These are phyloP conservation scores for Suhomyces terraborum DNA, from an alignment of 1,139 yeast genomes.

Conservation along the genomic window DNA sequence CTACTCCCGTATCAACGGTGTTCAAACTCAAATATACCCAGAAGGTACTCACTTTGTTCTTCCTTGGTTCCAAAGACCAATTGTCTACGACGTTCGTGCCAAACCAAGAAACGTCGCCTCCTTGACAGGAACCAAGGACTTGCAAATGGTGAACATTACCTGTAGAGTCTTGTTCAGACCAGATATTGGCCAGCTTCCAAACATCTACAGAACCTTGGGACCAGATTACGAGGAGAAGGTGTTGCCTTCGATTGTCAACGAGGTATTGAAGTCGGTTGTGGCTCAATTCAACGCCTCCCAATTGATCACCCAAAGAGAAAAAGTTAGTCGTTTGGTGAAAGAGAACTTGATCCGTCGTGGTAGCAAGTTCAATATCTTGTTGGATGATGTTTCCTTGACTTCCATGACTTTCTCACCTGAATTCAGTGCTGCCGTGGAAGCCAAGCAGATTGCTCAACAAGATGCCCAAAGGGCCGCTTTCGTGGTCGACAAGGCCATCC, in stretches of 20 bases:
- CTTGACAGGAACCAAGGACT: slow-evolving; percentile 95
- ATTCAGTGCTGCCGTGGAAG: slow-evolving; percentile 96
- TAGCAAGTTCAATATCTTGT: slow-evolving; percentile 75
- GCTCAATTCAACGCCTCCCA: slow-evolving; percentile 99
- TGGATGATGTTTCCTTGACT: slow-evolving; percentile 95
- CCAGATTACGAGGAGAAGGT: slow-evolving; percentile 94
- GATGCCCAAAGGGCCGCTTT: slow-evolving; percentile 99
- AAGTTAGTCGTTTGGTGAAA: slow-evolving; percentile 86
- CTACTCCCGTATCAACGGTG: slow-evolving; percentile 86
- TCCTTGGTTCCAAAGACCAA: slow-evolving; percentile 95
- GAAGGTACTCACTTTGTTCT: slow-evolving; percentile 95
- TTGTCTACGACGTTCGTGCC: slow-evolving; percentile 92
- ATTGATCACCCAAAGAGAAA: slow-evolving; percentile 96
- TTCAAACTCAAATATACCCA: slow-evolving; percentile 77
- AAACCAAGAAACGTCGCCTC: slow-evolving; percentile 98
- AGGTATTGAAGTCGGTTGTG: slow-evolving; percentile 92
- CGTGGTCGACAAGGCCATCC: slow-evolving; percentile 93
- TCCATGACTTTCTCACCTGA: slow-evolving; percentile 97
- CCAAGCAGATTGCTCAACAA: slow-evolving; percentile 98
- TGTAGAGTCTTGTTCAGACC: slow-evolving; percentile 97
- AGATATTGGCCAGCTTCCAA: slow-evolving; percentile 72
- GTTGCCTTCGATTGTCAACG: slow-evolving; percentile 94
- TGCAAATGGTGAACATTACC: slow-evolving; percentile 98
- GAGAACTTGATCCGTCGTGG: slow-evolving; percentile 94
- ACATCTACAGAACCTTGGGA: slow-evolving; percentile 88